phyloP scores from a whole-genome alignment of 805 yeast genomes.

The Candida endomychidarum region DNA sequence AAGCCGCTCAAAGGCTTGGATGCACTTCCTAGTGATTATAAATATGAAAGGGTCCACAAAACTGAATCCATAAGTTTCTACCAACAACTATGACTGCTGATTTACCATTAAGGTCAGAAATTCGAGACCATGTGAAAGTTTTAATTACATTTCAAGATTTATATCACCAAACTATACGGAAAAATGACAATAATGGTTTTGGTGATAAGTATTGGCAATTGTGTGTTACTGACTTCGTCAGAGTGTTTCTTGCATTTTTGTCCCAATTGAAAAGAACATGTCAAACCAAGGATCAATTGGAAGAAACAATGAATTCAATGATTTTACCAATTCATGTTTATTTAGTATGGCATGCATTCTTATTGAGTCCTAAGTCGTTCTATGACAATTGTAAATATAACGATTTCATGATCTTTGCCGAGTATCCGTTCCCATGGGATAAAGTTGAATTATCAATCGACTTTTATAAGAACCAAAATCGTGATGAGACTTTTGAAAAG shows the following conservation, averaged over 20 bases:
- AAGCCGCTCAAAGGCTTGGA: too few species aligned
- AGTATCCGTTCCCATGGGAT: slow-evolving; percentile 4
- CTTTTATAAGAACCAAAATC: not conserved
- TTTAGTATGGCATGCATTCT: slow-evolving; percentile 23
- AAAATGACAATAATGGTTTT: not conserved
- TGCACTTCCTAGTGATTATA: too few species aligned
- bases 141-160: slow-evolving; percentile 3
- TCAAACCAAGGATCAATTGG: not conserved
- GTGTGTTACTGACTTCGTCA: slow-evolving; percentile 1
- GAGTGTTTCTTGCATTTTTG: slow-evolving; percentile 1
- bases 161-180: not conserved
- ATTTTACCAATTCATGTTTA: not conserved
- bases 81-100: not conserved
- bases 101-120: slow-evolving; percentile 3
- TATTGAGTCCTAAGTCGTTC: slow-evolving; percentile 19
- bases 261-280: not conserved
- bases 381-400: slow-evolving; percentile 16
- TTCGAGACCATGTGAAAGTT: not conserved
- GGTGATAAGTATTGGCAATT: slow-evolving; percentile 5
- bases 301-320: not conserved
- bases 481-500: not conserved
- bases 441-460: not conserved
- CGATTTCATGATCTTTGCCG: slow-evolving; percentile 2
- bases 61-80: not conserved
- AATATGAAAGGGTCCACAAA: too few species aligned